A percentile compares a stretch with the other conserved stretches of the same genome.
phyloP scores from a whole-genome alignment of 164 flowering plant species.

The Malania oleifera region DNA sequence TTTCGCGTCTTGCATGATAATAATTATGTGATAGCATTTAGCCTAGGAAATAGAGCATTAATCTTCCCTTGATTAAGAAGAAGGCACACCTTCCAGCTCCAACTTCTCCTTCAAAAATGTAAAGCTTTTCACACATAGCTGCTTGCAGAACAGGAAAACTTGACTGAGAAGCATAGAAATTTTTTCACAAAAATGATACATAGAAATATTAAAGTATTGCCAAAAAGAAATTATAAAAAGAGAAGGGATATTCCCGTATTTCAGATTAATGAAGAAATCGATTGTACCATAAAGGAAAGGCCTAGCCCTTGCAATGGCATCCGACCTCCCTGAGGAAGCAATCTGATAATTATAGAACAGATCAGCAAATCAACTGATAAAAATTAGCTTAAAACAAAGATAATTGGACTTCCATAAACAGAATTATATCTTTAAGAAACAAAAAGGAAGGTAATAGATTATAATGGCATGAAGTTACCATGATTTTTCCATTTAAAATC shows the following conservation, averaged over 20 bases:
- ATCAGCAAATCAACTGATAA: constrained; percentile 5
- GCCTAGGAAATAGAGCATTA: not conserved
- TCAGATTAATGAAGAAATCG: not conserved
- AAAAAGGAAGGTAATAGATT: not conserved
- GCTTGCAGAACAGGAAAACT: constrained; percentile 23
- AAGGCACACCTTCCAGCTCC: constrained; percentile 80
- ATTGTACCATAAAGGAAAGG: constrained; percentile 69
- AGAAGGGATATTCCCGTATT: not conserved
- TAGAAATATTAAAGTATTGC: not conserved
- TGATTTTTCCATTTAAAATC: constrained; percentile 44
- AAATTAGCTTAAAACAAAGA: not conserved
- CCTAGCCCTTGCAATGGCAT: constrained; percentile 59
- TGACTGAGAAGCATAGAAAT: too few relatives aligned
- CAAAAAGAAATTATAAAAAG: not conserved
- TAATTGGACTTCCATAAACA: not conserved
- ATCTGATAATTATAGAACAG: constrained; percentile 33
- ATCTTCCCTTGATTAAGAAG: constrained; percentile 6
- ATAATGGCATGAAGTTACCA: constrained; percentile 38
- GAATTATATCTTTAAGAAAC: not conserved
- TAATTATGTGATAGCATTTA: not conserved
- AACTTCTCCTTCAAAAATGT: constrained; percentile 54
- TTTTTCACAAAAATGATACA: too few relatives aligned
- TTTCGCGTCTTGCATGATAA: not conserved
- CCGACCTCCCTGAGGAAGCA: constrained; percentile 64
- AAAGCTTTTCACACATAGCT: constrained; percentile 79